A percentile compares a stretch with the other conserved stretches of the same genome.
These are phyloP conservation scores for Byssochlamys sp. DNA, from an alignment of 2,329 filamentous ascomycete species.

Conservation along the genomic window DNA sequence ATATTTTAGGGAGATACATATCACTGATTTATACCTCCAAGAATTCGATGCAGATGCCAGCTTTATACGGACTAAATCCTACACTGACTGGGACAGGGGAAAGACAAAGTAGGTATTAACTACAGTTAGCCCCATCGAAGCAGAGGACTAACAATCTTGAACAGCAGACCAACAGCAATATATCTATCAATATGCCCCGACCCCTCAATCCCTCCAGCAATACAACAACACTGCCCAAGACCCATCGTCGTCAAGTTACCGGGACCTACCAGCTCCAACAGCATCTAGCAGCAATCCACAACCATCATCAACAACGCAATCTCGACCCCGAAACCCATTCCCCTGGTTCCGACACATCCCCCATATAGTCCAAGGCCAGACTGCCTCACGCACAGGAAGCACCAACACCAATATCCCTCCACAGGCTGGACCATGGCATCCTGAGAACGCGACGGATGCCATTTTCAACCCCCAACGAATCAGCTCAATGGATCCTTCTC, in stretches of 20 bases:
- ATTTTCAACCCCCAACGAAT: neutral
- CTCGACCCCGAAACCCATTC: neutral
- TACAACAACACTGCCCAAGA: neutral
- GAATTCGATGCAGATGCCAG: neutral
- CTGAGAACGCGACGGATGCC: neutral
- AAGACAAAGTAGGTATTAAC: neutral
- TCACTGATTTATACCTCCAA: neutral
- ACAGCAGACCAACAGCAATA: neutral
- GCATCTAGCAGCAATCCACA: neutral
- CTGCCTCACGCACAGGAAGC: neutral
- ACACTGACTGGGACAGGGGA: neutral
- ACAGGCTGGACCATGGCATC: neutral
- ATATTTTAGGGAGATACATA: neutral
- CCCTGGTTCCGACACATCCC: neutral
- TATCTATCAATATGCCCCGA: neutral
- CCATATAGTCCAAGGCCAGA: neutral
- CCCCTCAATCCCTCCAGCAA: neutral
- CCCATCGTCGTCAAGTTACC: neutral
- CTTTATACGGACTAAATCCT: neutral
- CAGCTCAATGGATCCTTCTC: neutral
- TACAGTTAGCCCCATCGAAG: neutral
- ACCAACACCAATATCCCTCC: neutral
- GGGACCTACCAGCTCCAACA: neutral
- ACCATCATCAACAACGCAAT: neutral
- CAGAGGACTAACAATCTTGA: neutral